phyloP scores from a whole-genome alignment of 345 rosid species.

The Eucalyptus viminalis region DNA sequence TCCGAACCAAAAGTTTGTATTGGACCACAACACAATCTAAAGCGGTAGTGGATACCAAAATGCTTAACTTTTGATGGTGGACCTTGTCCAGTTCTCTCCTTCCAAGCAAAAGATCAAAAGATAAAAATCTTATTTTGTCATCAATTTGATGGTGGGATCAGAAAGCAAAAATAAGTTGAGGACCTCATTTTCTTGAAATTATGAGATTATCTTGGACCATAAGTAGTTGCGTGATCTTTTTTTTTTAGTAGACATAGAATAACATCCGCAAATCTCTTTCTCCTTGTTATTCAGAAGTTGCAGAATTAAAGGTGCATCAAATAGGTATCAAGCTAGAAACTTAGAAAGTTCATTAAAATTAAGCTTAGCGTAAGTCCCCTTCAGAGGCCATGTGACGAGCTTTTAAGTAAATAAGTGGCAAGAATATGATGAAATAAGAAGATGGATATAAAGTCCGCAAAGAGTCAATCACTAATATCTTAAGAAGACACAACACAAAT shows the following conservation, averaged over 20 bases:
- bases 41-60: not conserved
- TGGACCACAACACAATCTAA: not conserved
- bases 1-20: not conserved
- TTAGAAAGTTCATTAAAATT: not conserved
- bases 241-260: not conserved
- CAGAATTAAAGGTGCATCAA: not conserved
- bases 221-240: not conserved
- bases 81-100: not conserved
- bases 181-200: not conserved
- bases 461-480: not conserved
- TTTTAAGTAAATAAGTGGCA: not conserved
- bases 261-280: not conserved
- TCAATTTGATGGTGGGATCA: not conserved
- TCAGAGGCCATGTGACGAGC: not conserved
- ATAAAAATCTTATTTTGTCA: not conserved
- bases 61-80: not conserved
- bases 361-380: not conserved
- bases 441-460: not conserved
- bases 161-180: not conserved
- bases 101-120: not conserved
- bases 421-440: not conserved
- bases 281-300: not conserved
- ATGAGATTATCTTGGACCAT: not conserved
- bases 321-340: not conserved
- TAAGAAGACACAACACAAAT: not conserved